Evolutionary conservation across 371 early-diverging fungal genomes (phyloP), one percentile per base, ranked within the genome.

Genomic region (Zopfochytrium polystomum): DNA sequence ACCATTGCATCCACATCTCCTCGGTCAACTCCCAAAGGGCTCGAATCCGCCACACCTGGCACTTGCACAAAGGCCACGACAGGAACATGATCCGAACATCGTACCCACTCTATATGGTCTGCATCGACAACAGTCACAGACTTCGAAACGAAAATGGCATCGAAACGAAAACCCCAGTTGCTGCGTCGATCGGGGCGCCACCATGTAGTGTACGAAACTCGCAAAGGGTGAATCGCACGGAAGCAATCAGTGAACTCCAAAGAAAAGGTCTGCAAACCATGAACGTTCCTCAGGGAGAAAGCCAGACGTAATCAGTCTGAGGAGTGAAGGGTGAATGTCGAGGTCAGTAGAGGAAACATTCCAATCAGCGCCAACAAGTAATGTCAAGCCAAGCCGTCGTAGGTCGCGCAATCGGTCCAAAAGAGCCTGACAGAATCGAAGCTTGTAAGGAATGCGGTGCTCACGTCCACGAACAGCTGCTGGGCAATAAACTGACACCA

Each of bases 311-410:
- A 20, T 35, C 22, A 7, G 30, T 18, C 23, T 20, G 22, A 55
- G 29, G 13, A 42, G 38, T 5, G 30, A 34, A 20, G 44, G 43
- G 45, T 57, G 57, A 45, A 57, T 45, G 29, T 57, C 57, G 3
- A 30, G 18, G 29, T 23, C 44, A 11, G 46, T 57, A 6, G n/a
- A n/a, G 38, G 25, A 6, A 35, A 57, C 32, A 29, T 57, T 57
- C 57, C 57, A 57, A 29, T 57, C 57, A 29, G 33, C 26, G n/a
- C 57, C 57, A 4, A 45, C 44, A 4, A 57, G 13, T 9, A 57
- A 22, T 32, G 4, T 57, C 6, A 42, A 32, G 2, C 57, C 57
- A 4, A 9, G 27, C 23, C 43, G 15, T 29, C 34, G 33, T n/a
- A 44, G 32, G 20, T 45, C 43, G 15, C 20, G 33, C n/a, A n/a